phyloP scores from a whole-genome alignment of 1,139 yeast species.

The Pichia sp. region DNA sequence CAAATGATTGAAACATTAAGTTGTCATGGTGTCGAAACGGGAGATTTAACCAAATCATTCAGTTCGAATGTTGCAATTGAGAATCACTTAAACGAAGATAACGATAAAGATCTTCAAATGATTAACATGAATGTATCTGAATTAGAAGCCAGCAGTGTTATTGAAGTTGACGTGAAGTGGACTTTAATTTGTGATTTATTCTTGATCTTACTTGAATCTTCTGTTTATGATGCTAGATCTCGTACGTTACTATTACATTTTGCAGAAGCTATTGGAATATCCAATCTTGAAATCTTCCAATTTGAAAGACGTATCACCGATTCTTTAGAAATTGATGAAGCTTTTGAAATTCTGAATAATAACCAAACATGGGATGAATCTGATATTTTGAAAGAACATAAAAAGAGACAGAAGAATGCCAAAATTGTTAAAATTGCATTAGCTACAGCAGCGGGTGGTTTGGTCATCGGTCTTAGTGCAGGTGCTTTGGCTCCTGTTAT shows the following conservation, averaged over 20 bases:
- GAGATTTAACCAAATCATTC: slow-evolving; percentile 53
- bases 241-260: slow-evolving; percentile 69
- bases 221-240: slow-evolving; percentile 87
- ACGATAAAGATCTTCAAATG: slow-evolving; percentile 18
- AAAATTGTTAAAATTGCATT: slow-evolving; percentile 87
- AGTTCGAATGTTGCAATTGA: slow-evolving; percentile 38
- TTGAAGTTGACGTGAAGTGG: slow-evolving; percentile 86
- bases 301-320: slow-evolving; percentile 92
- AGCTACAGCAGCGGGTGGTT: slow-evolving; percentile 96
- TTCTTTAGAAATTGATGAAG: slow-evolving; percentile 64
- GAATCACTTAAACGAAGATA: slow-evolving; percentile 19
- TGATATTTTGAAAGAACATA: slow-evolving; percentile 59
- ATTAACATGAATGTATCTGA: slow-evolving; percentile 27
- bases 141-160: slow-evolving; percentile 20
- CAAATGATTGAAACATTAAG: slow-evolving; percentile 87
- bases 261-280: slow-evolving; percentile 58
- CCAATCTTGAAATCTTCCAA: slow-evolving; percentile 68
- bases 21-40: slow-evolving; percentile 75
- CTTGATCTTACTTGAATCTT: slow-evolving; percentile 74
- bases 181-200: slow-evolving; percentile 90
- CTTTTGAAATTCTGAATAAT: slow-evolving; percentile 29
- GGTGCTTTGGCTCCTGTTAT: slow-evolving; percentile 97
- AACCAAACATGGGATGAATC: slow-evolving; percentile 72
- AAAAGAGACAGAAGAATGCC: slow-evolving; percentile 62
- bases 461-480: slow-evolving; percentile 92